A percentile compares a stretch with the other conserved stretches of the same genome.
Evolutionary conservation across 1,139 yeast genomes (phyloP).

Genomic region (Suhomyces ambrosiae): DNA sequence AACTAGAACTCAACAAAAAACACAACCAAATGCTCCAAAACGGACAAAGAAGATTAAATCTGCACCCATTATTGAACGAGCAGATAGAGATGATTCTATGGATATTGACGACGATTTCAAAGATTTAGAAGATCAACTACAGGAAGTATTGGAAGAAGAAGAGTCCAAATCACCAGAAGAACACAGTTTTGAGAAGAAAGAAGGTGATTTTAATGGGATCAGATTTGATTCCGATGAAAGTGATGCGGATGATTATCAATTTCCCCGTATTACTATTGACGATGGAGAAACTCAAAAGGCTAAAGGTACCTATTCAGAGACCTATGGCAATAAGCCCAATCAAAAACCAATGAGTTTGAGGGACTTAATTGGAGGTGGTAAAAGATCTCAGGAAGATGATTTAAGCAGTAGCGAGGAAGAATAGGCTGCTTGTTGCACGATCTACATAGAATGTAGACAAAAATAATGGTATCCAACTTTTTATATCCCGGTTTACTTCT

Average conservation of each 20-base stretch:
- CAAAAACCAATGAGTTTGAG: constrained; percentile 44
- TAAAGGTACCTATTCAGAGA: constrained; percentile 1
- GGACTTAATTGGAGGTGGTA: constrained; percentile 36
- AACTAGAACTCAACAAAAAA: background rate
- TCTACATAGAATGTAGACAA: constrained; percentile 6
- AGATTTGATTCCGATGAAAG: constrained; percentile 29
- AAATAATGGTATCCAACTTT: too few relatives aligned
- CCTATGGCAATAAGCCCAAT: constrained; percentile 8
- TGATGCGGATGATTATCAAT: constrained; percentile 30
- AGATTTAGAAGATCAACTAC: constrained; percentile 47
- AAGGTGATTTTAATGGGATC: constrained; percentile 1
- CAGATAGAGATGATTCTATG: constrained; percentile 14
- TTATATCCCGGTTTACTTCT: too few relatives aligned
- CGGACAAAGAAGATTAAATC: constrained; percentile 6
- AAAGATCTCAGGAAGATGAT: constrained; percentile 28
- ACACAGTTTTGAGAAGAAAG: background rate
- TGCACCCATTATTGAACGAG: constrained; percentile 16
- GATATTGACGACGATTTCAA: constrained; percentile 47
- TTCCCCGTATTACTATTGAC: constrained; percentile 25
- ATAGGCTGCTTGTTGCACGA: constrained; percentile 14
- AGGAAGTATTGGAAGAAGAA: constrained; percentile 42
- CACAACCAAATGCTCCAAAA: background rate
- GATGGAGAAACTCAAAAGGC: constrained; percentile 17
- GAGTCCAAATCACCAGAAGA: constrained; percentile 11
- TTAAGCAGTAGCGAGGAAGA: constrained; percentile 48